These are phyloP conservation scores for Polyplosphaeria fusca DNA, from an alignment of 495 filamentous ascomycete species.

Conservation along the genomic window DNA sequence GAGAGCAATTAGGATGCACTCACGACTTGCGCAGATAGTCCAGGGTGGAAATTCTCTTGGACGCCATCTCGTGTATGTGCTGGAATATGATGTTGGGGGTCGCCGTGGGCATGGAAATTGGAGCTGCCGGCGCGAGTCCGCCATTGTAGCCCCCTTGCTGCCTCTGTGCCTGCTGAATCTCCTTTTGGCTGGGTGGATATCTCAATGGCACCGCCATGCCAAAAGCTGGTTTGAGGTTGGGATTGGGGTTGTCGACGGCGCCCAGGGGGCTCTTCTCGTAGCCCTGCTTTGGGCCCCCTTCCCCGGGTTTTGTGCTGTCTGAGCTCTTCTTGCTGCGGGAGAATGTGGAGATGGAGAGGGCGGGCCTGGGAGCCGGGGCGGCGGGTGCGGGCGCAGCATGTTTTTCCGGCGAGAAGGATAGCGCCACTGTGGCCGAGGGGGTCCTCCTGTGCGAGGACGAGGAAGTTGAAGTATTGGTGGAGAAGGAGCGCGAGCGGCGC, in stretches of 20 bases:
- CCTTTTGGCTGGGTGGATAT: conserved; percentile 27
- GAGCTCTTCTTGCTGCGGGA: conserved; percentile 27
- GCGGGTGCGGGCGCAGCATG: not conserved
- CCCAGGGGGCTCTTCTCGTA: conserved; percentile 31
- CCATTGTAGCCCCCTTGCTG: conserved; percentile 20
- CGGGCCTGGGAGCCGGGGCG: conserved; percentile 11
- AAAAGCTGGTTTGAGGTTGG: conserved; percentile 31
- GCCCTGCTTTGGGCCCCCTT: conserved; percentile 6
- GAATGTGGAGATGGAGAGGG: conserved; percentile 34
- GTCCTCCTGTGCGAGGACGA: conserved; percentile 29
- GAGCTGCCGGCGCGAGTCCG: conserved; percentile 21
- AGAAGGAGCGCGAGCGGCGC: conserved; percentile 31
- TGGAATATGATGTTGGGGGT: conserved; percentile 69
- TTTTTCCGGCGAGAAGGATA: conserved; percentile 35
- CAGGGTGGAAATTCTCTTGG: conserved; percentile 93
- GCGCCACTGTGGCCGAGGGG: conserved; percentile 29
- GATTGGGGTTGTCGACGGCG: conserved; percentile 32
- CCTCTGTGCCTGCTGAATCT: conserved; percentile 19
- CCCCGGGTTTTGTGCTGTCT: conserved; percentile 28
- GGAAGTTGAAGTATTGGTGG: conserved; percentile 22
- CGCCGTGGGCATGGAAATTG: conserved; percentile 33
- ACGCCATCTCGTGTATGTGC: conserved; percentile 82
- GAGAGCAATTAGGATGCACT: conserved; percentile 38
- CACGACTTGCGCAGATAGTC: conserved; percentile 91
- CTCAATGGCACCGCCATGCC: conserved; percentile 32